Evolutionary conservation across 495 filamentous ascomycete species (phyloP), one percentile per base, ranked within the genome.

Genomic region (Penicillium ucsense): DNA sequence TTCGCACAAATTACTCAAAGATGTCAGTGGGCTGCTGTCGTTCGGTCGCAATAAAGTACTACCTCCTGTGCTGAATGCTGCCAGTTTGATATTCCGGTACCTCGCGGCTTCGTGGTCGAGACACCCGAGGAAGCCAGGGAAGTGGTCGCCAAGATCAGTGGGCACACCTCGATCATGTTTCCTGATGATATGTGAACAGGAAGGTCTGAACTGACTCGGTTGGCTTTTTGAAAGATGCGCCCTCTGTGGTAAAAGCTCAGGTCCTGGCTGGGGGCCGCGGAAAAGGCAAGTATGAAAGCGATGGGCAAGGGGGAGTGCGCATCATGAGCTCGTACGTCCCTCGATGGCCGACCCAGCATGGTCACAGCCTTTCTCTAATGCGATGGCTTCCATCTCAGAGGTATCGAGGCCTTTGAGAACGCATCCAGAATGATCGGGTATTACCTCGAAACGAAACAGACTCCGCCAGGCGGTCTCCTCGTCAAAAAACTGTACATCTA

Each of bases 401-500:
- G 60, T 3, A 50, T 29, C 28, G 62, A 67, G 38, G 64, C 62
- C 0, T 63, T 53, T 39, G 45, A 63, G 34, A 60, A 52, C 30
- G 62, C 64, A n/a, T 51, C 55, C 4, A 50, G 62, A 3, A 67
- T 67, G 64, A 54, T 67, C n/a, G 61, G 59, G 3, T 45, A 63
- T 28, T 38, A 53, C 43, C 58, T 67, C 3, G 60, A 43, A n/a
- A 65, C 64, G 6, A 57, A 57, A 2, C 64, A 67, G 51, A 67
- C 64, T 0, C 54, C 62, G 4, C 44, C 54, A 2, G 43, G 50
- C 4, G 64, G 64, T 6, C 60, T 67, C 1, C 45, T 53, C 2
- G 64, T 67, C 20, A 54, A 64, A 0, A 64, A 67, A 31, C 44
- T 70, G 4, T 65, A 67, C 47, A 59, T 70, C 31, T 62, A 59